Percentiles rank a stretch among this genome's conserved stretches.
Evolutionary conservation across 495 filamentous ascomycete species (phyloP).

Genomic region (Aspergillus carlsbadensis): DNA sequence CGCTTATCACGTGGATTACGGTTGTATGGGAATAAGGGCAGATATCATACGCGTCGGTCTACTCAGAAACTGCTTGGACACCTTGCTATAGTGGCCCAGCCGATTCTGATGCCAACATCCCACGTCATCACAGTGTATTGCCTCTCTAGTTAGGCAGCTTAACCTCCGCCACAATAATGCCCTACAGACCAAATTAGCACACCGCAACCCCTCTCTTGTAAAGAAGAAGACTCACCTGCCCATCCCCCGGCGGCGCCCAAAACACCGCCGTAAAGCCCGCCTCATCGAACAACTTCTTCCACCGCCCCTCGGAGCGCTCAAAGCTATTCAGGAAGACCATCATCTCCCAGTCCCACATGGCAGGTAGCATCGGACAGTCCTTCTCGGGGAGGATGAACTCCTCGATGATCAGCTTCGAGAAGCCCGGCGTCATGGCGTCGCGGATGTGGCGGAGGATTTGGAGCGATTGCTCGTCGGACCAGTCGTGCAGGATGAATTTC

Average conservation of each 20-base stretch:
- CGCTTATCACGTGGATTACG: no score
- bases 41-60: no score
- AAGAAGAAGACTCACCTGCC: no score
- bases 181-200: no score
- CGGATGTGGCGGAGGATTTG: conserved; percentile 32
- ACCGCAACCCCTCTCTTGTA: no score
- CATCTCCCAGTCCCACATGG: conserved; percentile 33
- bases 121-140: no score
- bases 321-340: conserved; percentile 31
- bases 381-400: conserved; percentile 39
- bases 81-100: no score
- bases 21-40: no score
- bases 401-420: conserved; percentile 42
- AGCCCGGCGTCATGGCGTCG: conserved; percentile 37
- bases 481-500: conserved; percentile 48
- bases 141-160: no score
- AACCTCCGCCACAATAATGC: no score
- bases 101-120: no score
- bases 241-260: conserved; percentile 22
- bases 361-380: conserved; percentile 19
- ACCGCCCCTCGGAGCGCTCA: conserved; percentile 31
- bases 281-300: conserved; percentile 26
- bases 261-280: conserved; percentile 33
- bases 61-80: no score
- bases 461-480: conserved; percentile 35